These are phyloP conservation scores for Flueggea neowawraea DNA, from an alignment of 441 rosid genomes.

Conservation along the genomic window DNA sequence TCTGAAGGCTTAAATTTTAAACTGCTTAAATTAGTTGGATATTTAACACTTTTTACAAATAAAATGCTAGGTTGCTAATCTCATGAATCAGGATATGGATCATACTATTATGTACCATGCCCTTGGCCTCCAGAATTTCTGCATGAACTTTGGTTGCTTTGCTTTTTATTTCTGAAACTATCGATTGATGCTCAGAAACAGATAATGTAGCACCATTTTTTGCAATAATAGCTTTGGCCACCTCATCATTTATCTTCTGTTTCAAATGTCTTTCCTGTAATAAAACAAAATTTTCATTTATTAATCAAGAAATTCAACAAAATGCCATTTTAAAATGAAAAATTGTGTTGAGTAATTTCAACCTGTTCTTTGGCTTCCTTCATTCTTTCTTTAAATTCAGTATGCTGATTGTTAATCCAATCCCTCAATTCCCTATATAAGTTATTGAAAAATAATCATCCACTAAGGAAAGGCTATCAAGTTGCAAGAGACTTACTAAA, in stretches of 20 bases:
- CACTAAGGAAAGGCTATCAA: background rate
- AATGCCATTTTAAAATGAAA: constrained; percentile 31
- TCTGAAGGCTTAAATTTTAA: too few relatives aligned
- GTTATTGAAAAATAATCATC: background rate
- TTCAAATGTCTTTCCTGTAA: constrained; percentile 56
- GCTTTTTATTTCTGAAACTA: constrained; percentile 47
- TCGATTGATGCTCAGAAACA: constrained; percentile 50
- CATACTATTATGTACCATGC: constrained; percentile 42
- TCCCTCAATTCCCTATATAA: constrained; percentile 45
- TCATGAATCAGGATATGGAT: constrained; percentile 10
- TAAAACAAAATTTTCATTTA: constrained; percentile 3
- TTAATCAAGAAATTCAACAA: constrained; percentile 1
- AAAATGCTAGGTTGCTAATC: background rate
- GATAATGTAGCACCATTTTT: constrained; percentile 47
- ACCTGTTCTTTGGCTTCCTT: constrained; percentile 54
- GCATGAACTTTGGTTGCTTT: constrained; percentile 58
- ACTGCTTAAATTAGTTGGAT: too few relatives aligned
- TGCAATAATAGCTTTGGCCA: constrained; percentile 48
- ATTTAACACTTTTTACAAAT: background rate
- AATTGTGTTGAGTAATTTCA: background rate
- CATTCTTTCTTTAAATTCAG: constrained; percentile 32
- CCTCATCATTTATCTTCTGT: constrained; percentile 51
- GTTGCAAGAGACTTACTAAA: background rate
- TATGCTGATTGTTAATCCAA: constrained; percentile 60
- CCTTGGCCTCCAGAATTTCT: constrained; percentile 48